Conservation (phyloP, 2,329 filamentous ascomycete species). For the Leptographium flavum region DNA sequence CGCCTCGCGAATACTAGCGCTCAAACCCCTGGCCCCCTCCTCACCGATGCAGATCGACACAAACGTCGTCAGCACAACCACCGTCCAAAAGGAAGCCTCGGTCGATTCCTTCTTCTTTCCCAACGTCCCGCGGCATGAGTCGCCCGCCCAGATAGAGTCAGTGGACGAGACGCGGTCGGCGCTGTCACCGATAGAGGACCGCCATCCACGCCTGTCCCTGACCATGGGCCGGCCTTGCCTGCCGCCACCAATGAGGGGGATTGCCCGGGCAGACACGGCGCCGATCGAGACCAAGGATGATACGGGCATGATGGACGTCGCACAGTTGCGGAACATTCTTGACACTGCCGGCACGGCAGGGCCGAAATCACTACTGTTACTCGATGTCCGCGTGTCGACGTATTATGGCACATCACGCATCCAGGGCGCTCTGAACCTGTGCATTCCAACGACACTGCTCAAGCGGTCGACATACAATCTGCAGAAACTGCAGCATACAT, state of each 20-base stretch:
- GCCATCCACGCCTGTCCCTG: conserved; percentile 40
- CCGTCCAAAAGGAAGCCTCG: conserved; percentile 18
- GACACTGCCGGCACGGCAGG: conserved; percentile 22
- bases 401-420: conserved; percentile 67
- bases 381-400: conserved; percentile 79
- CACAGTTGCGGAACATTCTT: conserved; percentile 42
- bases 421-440: conserved; percentile 72
- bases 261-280: conserved; percentile 34
- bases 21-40: neutral
- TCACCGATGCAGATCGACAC: conserved; percentile 28
- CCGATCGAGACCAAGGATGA: conserved; percentile 31
- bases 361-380: conserved; percentile 37
- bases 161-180: conserved; percentile 20
- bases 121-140: conserved; percentile 30
- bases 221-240: conserved; percentile 26
- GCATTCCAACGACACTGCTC: conserved; percentile 84
- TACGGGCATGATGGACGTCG: conserved; percentile 37
- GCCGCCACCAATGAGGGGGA: conserved; percentile 6
- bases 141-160: conserved; percentile 27
- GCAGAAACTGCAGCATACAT: conserved; percentile 74
- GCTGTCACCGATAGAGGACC: conserved; percentile 31
- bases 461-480: conserved; percentile 86
- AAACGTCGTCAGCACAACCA: conserved; percentile 13
- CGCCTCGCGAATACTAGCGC: no score
- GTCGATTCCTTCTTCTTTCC: conserved; percentile 25